phyloP scores from a whole-genome alignment of 805 yeast genomes.

The Huiozyma sinensis region DNA sequence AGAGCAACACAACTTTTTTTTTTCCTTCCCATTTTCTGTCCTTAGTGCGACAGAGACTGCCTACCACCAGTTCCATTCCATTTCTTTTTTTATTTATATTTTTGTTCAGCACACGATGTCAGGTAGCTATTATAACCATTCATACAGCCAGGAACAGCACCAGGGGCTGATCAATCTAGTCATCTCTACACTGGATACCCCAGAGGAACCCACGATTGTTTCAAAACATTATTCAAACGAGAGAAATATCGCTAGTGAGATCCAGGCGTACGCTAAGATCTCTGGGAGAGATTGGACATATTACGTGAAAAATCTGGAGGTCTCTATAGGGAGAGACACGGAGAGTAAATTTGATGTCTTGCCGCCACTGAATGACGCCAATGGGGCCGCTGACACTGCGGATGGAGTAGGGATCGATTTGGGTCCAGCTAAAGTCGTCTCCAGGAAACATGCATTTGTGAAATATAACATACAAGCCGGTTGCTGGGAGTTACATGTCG shows the following conservation, averaged over 20 bases:
- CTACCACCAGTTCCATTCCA: too few relatives aligned
- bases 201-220: conserved; percentile 69
- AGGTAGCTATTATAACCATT: neutral
- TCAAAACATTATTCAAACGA: conserved; percentile 65
- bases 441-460: conserved; percentile 80
- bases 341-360: conserved; percentile 12
- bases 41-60: too few relatives aligned
- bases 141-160: conserved; percentile 19
- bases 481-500: conserved; percentile 74
- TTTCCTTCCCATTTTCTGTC: too few relatives aligned
- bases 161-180: conserved; percentile 64
- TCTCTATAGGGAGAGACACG: conserved; percentile 83
- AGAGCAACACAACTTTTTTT: too few relatives aligned
- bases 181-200: conserved; percentile 55
- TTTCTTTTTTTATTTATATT: too few relatives aligned
- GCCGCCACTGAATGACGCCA: neutral
- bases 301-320: conserved; percentile 68
- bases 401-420: conserved; percentile 55
- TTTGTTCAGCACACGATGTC: neutral
- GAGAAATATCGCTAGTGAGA: conserved; percentile 51
- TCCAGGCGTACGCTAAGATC: conserved; percentile 96
- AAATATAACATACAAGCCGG: conserved; percentile 64
- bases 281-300: conserved; percentile 92
- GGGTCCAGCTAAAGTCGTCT: conserved; percentile 96
- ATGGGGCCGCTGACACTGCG: neutral